Evolutionary conservation across 129 eudicot species (phyloP).

Genomic region (Flaveria trinervia): DNA sequence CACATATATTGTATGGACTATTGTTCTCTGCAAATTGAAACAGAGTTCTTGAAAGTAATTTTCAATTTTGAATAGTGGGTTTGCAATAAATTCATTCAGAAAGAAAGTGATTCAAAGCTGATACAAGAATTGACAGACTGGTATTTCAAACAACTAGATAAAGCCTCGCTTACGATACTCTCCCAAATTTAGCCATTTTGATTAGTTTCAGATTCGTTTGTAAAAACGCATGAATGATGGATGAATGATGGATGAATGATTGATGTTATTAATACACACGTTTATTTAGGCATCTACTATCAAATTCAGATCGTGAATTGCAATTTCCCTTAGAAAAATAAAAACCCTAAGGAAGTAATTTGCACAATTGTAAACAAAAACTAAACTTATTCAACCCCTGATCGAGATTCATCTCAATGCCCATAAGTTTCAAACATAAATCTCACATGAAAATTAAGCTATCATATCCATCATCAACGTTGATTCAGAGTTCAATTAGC

Average conservation of each 20-base stretch:
- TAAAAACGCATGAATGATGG: no score
- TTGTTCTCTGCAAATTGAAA: background rate
- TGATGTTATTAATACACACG: no score
- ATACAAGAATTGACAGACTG: background rate
- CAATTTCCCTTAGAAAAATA: background rate
- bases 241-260: no score
- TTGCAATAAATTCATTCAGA: no score
- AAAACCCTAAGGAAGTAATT: slow-evolving; percentile 2
- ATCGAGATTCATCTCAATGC: no score
- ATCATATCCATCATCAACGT: no score
- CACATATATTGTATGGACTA: background rate
- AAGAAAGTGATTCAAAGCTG: background rate
- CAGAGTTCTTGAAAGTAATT: background rate
- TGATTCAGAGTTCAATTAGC: background rate
- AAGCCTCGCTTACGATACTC: background rate
- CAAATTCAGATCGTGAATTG: no score
- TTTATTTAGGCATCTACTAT: background rate
- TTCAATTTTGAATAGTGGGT: no score
- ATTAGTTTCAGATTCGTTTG: no score
- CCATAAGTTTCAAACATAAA: no score
- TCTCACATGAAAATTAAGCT: no score
- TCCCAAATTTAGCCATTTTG: no score
- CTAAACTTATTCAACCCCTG: background rate
- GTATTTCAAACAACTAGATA: background rate
- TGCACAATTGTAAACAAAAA: background rate